Evolutionary conservation across 805 yeast genomes (phyloP), one percentile per base, ranked within the genome.

Genomic region (Saccharomycopsis fodiens): DNA sequence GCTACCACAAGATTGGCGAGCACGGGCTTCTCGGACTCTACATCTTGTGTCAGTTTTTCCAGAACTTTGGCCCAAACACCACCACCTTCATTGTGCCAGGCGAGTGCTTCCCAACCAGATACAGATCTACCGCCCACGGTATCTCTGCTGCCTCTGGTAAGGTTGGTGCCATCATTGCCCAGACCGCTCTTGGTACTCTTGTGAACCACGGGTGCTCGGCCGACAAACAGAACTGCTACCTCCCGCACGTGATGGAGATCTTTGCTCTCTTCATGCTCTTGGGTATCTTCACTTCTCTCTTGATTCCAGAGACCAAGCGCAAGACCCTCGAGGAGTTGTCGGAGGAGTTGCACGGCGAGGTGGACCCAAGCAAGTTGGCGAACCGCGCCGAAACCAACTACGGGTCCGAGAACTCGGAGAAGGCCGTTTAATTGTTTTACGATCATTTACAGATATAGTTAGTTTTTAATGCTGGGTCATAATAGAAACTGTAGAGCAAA

Each of bases 71-170:
- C 62, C 95, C 96, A 63, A 87, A 87, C 73, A 78, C 87, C 50
- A 88, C 96, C 41, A 87, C 96, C 46, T 87, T 87, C 63, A 78
- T 88, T 59, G 74, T 85, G 60, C 95, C 96, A 42, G 96, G 95
- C 67, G 96, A 87, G 72, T 70, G 78, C 61, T 88, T 72, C 82
- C 96, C 96, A 64, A 86, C 96, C 45, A 81, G 95, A 73, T 87
- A 85, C 70, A 83, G 96, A 80, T 86, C 95, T 17, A 79, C 94
- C 55, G 95, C 96, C 41, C 96, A 87, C 59, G 96, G 96, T 73
- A 73, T 87, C 53, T 85, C 95, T 52, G 96, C 96, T 57, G 96
- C 94, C 41, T 66, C 78, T 30, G 96, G 96, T 72, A 87, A 87
- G 66, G 72, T 86, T 57, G 96, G 96, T 70, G 95, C 96, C 49